Conservation (phyloP, 345 rosid genomes). For the Corchorus olitorius region DNA sequence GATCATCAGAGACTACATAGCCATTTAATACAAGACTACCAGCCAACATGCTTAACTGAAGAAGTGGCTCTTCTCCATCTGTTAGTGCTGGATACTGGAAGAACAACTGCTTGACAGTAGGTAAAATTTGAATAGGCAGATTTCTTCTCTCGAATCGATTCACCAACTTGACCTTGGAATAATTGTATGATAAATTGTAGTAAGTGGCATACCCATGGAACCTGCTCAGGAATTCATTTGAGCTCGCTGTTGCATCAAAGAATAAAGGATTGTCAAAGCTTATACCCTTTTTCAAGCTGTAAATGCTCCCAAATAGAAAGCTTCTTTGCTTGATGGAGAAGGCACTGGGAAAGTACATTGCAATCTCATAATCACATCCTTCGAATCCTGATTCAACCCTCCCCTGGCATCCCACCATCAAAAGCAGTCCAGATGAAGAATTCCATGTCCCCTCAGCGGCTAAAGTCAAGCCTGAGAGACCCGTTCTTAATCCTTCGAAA, state of each 20-base stretch:
- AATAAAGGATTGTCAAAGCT: slow-evolving; percentile 3
- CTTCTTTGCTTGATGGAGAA: slow-evolving; percentile 18
- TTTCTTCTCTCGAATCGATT: background rate
- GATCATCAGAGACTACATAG: no score
- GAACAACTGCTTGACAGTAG: background rate
- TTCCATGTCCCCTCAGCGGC: background rate
- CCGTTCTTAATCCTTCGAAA: background rate
- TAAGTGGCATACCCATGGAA: no score
- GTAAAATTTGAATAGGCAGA: background rate
- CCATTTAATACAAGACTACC: no score
- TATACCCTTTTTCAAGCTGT: background rate
- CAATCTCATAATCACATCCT: slow-evolving; percentile 7
- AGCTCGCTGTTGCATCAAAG: background rate
- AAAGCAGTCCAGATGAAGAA: slow-evolving; percentile 14
- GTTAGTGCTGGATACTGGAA: no score
- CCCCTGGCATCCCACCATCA: slow-evolving; percentile 10
- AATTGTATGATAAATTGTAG: background rate
- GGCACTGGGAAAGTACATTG: background rate
- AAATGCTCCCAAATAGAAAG: slow-evolving; percentile 4
- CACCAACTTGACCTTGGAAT: slow-evolving; percentile 11
- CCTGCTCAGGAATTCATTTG: background rate
- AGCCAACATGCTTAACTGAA: no score
- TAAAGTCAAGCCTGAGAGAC: background rate
- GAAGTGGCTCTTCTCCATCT: no score
- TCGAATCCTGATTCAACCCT: background rate